phyloP scores from a whole-genome alignment of 164 flowering plant species.

The Sedum album region DNA sequence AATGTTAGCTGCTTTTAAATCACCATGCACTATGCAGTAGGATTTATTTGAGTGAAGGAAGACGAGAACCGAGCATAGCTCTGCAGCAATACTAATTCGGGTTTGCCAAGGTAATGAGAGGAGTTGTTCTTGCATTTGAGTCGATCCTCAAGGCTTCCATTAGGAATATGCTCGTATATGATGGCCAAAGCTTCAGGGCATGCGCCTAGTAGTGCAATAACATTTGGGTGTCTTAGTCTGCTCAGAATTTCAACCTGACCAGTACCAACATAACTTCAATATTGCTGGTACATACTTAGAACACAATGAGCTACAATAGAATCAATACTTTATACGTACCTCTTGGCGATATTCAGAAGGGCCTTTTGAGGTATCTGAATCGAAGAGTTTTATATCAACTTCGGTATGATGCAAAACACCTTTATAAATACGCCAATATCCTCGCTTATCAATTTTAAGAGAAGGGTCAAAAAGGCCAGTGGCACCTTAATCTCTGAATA shows the following conservation, averaged over 20 bases:
- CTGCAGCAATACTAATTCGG: too few relatives aligned
- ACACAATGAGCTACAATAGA: background rate
- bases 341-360: constrained; percentile 70
- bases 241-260: constrained; percentile 62
- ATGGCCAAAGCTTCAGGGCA: too few relatives aligned
- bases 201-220: too few relatives aligned
- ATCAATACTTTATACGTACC: constrained; percentile 32
- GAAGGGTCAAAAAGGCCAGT: constrained; percentile 43
- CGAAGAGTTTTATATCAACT: constrained; percentile 68
- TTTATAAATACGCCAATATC: constrained; percentile 35
- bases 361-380: constrained; percentile 37
- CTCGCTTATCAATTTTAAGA: constrained; percentile 71
- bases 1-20: too few relatives aligned
- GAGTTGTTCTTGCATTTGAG: too few relatives aligned
- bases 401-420: constrained; percentile 38
- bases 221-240: constrained; percentile 37
- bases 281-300: background rate
- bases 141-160: too few relatives aligned
- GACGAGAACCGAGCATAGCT: too few relatives aligned
- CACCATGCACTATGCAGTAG: too few relatives aligned
- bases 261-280: background rate
- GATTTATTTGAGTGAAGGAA: too few relatives aligned
- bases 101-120: too few relatives aligned
- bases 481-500: constrained; percentile 30
- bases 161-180: too few relatives aligned